These are phyloP conservation scores for Schizophyllum commune DNA, from an alignment of 1,284 basidiomycete species.

Conservation along the genomic window DNA sequence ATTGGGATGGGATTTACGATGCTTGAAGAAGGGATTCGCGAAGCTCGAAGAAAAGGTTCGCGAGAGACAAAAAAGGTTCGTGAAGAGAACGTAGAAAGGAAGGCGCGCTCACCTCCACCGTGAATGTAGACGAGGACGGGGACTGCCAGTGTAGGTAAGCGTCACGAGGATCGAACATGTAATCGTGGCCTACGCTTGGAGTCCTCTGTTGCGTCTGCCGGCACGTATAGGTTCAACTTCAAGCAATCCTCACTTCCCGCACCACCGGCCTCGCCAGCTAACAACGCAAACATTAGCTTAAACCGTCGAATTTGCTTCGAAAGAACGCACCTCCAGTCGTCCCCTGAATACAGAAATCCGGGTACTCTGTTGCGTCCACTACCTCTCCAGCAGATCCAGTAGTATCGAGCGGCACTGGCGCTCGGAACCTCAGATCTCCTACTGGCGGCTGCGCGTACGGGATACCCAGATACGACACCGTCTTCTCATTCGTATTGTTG, in stretches of 20 bases:
- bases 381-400: constrained; percentile 26
- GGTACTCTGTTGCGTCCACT: constrained; percentile 42
- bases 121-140: constrained; percentile 65
- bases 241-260: constrained; percentile 56
- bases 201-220: constrained; percentile 30
- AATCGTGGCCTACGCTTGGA: constrained; percentile 38
- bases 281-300: background rate
- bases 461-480: constrained; percentile 49
- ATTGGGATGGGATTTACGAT: constrained; percentile 7
- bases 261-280: constrained; percentile 46
- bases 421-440: constrained; percentile 42
- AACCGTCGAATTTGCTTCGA: too few relatives aligned
- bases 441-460: constrained; percentile 50
- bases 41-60: too few relatives aligned
- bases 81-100: too few relatives aligned
- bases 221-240: constrained; percentile 47
- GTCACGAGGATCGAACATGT: too few relatives aligned
- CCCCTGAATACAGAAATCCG: constrained; percentile 52
- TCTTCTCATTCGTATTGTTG: constrained; percentile 41
- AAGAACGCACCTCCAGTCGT: constrained; percentile 34
- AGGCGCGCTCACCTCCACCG: constrained; percentile 39
- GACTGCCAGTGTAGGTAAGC: constrained; percentile 31
- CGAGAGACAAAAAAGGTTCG: background rate
- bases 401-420: constrained; percentile 38
- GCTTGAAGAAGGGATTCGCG: constrained; percentile 3